Evolutionary conservation across 805 yeast genomes (phyloP).

Genomic region (Clavispora asparagi): DNA sequence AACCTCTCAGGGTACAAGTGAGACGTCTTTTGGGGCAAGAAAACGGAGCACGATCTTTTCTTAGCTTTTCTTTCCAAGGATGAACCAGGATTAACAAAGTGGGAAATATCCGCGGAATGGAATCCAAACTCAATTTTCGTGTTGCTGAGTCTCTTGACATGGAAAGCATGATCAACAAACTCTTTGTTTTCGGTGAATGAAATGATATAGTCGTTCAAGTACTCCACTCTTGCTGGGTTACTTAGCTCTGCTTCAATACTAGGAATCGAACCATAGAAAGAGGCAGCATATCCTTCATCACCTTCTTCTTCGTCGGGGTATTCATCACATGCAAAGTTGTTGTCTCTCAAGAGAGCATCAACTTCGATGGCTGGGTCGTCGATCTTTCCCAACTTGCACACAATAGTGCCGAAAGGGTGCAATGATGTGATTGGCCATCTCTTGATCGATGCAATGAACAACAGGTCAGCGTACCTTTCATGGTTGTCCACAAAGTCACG

Average conservation of each 20-base stretch:
- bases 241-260: slow-evolving; percentile 33
- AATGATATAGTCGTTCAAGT: slow-evolving; percentile 55
- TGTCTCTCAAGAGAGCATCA: slow-evolving; percentile 84
- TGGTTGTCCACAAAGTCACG: slow-evolving; percentile 91
- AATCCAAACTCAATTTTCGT: slow-evolving; percentile 75
- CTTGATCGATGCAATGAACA: slow-evolving; percentile 92
- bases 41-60: slow-evolving; percentile 85
- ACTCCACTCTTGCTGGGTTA: slow-evolving; percentile 43
- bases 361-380: slow-evolving; percentile 75
- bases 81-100: slow-evolving; percentile 67
- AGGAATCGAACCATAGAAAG: slow-evolving; percentile 33
- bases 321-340: slow-evolving; percentile 77
- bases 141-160: slow-evolving; percentile 58
- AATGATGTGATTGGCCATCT: slow-evolving; percentile 99
- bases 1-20: slow-evolving; percentile 66
- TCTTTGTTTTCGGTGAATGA: slow-evolving; percentile 56
- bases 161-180: slow-evolving; percentile 74
- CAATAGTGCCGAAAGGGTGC: slow-evolving; percentile 95
- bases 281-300: slow-evolving; percentile 11
- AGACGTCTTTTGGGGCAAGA: slow-evolving; percentile 69
- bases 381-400: slow-evolving; percentile 78
- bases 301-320: slow-evolving; percentile 45
- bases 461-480: slow-evolving; percentile 70
- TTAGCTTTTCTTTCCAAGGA: slow-evolving; percentile 82
- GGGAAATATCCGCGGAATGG: slow-evolving; percentile 78